A percentile compares a stretch with the other conserved stretches of the same genome.
phyloP scores from a whole-genome alignment of 306 rosid species.

The Quercus parvula region DNA sequence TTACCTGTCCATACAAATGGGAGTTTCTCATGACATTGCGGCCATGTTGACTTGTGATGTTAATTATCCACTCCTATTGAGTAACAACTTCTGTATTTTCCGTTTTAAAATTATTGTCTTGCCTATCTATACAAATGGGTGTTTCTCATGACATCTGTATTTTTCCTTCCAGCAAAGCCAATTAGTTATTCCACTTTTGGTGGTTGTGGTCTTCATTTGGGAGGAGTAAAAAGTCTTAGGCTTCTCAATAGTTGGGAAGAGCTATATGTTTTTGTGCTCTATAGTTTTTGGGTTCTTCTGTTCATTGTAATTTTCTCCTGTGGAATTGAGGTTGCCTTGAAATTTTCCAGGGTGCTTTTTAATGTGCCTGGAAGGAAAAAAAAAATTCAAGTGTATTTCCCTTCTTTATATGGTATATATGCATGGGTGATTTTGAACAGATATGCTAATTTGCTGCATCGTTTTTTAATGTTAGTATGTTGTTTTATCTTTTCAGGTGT shows the following conservation, averaged over 20 bases:
- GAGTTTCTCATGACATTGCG: neutral
- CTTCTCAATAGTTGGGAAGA: neutral
- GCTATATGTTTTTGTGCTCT: neutral
- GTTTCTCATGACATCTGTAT: neutral
- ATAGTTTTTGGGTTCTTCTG: neutral
- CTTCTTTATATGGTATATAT: neutral
- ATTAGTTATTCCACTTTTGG: neutral
- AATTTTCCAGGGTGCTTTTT: neutral
- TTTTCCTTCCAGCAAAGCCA: neutral
- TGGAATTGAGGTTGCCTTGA: neutral
- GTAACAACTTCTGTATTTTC: neutral
- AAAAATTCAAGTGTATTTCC: neutral
- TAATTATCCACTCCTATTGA: neutral
- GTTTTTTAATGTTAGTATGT: conserved; percentile 10
- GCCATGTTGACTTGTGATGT: neutral
- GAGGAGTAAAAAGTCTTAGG: neutral
- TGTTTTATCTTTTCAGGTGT: conserved; percentile 60
- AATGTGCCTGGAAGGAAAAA: neutral
- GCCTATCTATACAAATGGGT: no score
- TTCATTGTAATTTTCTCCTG: neutral
- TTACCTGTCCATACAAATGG: neutral
- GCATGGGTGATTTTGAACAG: neutral
- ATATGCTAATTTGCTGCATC: neutral
- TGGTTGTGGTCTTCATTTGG: neutral
- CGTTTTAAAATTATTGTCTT: neutral